Evolutionary conservation across 192 early-diverging fungal species (phyloP).

Genomic region (Coemansia sp.): DNA sequence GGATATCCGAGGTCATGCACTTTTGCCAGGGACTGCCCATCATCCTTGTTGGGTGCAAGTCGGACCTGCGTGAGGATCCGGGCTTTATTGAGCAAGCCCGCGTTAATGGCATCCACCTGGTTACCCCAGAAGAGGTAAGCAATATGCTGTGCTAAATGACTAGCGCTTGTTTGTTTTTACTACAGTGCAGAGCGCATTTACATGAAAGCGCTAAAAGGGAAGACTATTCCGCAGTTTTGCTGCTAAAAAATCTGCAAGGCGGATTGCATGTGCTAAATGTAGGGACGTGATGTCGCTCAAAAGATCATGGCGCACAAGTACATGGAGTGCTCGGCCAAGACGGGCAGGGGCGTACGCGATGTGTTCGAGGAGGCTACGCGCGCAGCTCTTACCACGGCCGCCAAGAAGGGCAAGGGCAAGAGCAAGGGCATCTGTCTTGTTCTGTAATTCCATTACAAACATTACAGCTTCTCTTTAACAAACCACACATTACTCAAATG

Average conservation of each 20-base stretch:
- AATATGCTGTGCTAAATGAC: neutral
- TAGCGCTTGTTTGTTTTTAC: neutral
- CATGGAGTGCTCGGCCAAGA: conserved; percentile 78
- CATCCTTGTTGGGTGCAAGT: conserved; percentile 49
- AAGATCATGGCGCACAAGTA: conserved; percentile 85
- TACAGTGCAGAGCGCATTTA: neutral
- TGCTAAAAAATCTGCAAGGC: neutral
- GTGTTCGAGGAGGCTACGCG: conserved; percentile 78
- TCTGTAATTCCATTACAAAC: conserved; percentile 27
- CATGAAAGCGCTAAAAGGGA: neutral
- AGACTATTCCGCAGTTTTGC: neutral
- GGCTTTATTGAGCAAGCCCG: conserved; percentile 45
- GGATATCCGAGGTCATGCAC: conserved; percentile 37
- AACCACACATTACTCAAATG: conserved; percentile 4
- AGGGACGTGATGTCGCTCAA: conserved; percentile 75
- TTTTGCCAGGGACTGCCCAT: conserved; percentile 24
- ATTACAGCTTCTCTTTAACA: conserved; percentile 1
- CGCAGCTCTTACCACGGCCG: conserved; percentile 66
- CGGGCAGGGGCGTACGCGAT: conserved; percentile 22
- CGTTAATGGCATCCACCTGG: conserved; percentile 15
- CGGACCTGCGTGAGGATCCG: conserved; percentile 39
- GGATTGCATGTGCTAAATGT: conserved; percentile 15
- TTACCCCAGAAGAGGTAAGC: conserved; percentile 12
- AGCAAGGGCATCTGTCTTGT: conserved; percentile 43
- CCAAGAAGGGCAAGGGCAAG: conserved; percentile 36